Base-by-base conservation (phyloP, 192 early-diverging fungal genomes). In the Helicostylum pulchrum region DNA sequence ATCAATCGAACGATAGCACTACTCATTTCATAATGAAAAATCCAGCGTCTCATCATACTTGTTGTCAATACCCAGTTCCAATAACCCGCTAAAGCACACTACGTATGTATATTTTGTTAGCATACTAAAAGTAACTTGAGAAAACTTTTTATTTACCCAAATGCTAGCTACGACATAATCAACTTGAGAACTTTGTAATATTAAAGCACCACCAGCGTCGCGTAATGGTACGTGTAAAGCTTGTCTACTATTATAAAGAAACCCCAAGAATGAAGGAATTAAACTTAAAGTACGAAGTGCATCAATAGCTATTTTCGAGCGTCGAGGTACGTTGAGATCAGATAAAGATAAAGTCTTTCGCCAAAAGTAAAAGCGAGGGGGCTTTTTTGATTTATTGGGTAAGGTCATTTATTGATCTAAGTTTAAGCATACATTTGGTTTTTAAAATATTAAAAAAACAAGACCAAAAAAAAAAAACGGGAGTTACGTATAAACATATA, bases 41-140 rank as follows among this genome's bases (percentile, higher is more conserved):
- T 74, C 84, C 81, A 85, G 26, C 84, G 68, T 19, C 80, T 74
- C 61, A 80, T 82, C 73, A 85, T 73, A 64, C 77, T 78, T 21
- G 77, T 83, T 2, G 78, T 79, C 14, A 85, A 46, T 61, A 78
- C 76, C 58, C 73, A 80, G 45, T 80, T 80, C 84, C 84, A 85
- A 52, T 78, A 74, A 21, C 84, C 80, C 10, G 80, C 76, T 17
- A 85, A 63, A 53, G 74, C 51, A 31, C 84, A 85, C 84, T 85
- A 56, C 2, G 65, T 30, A 7, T 23, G n/a, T n/a, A n/a, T n/a
- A n/a, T 7, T 20, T 17, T 3, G 21, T 23, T 17, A 23, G n/a
- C 15, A 11, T 32, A 51, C 21, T 11, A 46, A 17, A 2, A 26
- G 26, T 26, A 26, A 26, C 26, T 26, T 26, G 26, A 26, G 2